Evolutionary conservation across 2,329 filamentous ascomycete species (phyloP).

Genomic region (Tolypocladium tropicale): DNA sequence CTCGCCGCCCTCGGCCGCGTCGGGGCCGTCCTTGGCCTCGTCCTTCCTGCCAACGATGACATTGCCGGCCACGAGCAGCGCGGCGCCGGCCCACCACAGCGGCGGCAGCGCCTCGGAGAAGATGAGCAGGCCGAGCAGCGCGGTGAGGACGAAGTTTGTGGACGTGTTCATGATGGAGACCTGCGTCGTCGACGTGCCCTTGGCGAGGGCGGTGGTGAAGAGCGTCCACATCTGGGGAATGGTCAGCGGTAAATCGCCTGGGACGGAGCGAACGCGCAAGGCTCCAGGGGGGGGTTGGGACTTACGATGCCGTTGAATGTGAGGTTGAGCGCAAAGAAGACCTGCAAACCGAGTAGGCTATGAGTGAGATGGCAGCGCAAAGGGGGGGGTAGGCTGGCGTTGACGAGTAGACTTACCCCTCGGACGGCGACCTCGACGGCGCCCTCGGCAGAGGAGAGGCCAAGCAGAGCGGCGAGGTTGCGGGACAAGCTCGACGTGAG

Average conservation of each 20-base stretch:
- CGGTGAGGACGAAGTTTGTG: slow-evolving; percentile 71
- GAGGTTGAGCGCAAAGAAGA: slow-evolving; percentile 67
- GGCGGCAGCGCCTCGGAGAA: slow-evolving; percentile 63
- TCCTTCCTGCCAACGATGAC: slow-evolving; percentile 68
- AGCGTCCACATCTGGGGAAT: slow-evolving; percentile 62
- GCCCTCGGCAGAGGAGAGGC: slow-evolving; percentile 28
- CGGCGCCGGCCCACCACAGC: slow-evolving; percentile 68
- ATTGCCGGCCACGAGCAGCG: slow-evolving; percentile 63
- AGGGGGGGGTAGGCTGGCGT: background rate
- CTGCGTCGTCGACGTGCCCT: slow-evolving; percentile 65
- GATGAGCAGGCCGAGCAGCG: slow-evolving; percentile 57
- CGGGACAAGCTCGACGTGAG: slow-evolving; percentile 39
- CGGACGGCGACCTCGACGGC: slow-evolving; percentile 39
- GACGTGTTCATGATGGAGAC: slow-evolving; percentile 77
- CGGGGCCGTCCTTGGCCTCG: slow-evolving; percentile 24
- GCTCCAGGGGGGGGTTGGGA: slow-evolving; percentile 5
- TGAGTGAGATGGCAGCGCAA: background rate
- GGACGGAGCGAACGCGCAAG: background rate
- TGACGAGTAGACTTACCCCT: slow-evolving; percentile 27
- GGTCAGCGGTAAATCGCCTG: slow-evolving; percentile 1
- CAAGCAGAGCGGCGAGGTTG: slow-evolving; percentile 31
- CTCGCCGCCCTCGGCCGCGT: slow-evolving; percentile 12
- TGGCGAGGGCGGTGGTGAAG: slow-evolving; percentile 68
- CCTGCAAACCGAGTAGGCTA: slow-evolving; percentile 33
- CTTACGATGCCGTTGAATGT: slow-evolving; percentile 61